Base-by-base conservation (phyloP, 345 rosid genomes). In the Gossypium anomalum region DNA sequence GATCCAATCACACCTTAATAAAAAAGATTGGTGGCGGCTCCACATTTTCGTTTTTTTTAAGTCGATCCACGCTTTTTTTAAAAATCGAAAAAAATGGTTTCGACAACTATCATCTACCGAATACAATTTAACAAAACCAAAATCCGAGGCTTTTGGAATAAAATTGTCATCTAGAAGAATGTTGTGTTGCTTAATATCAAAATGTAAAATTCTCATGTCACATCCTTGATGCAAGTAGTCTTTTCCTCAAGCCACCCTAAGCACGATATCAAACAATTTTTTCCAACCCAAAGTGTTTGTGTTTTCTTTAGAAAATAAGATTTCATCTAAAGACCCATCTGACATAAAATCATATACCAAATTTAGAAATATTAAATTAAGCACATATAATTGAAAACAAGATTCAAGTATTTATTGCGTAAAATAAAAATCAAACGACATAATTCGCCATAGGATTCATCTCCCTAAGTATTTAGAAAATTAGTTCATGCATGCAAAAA, bases 71-170 rank as follows among this genome's bases (percentile, higher is more conserved):
- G n/a, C n/a, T n/a, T n/a, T n/a, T n/a, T n/a, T n/a, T n/a, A n/a
- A n/a, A n/a, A n/a, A n/a, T n/a, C n/a, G n/a, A n/a, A n/a, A n/a
- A n/a, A n/a, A n/a, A n/a, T n/a, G n/a, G n/a, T n/a, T n/a, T n/a
- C n/a, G n/a, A n/a, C n/a, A n/a, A n/a, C n/a, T n/a, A 3, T 78
- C 67, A 0, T 57, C 72, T 1, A 27, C 17, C 2, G 68, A 38
- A 8, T 65, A 78, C 7, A 72, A n/a, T 45, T 64, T 77, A 0
- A 76, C 80, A 10, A 77, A 72, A 17, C 76, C 76, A 6, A 78
- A 78, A 44, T 78, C 55, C 0, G 73, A 72, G 29, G 72, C 19
- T 19, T 78, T 78, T 13, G 80, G 80, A 2, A n/a, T 45, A 12
- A 72, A 66, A 6, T 72, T 72, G 0, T 57, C 41, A 13, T 67